Evolutionary conservation across 1,139 yeast genomes (phyloP).

Genomic region (Eremothecium coryli): DNA sequence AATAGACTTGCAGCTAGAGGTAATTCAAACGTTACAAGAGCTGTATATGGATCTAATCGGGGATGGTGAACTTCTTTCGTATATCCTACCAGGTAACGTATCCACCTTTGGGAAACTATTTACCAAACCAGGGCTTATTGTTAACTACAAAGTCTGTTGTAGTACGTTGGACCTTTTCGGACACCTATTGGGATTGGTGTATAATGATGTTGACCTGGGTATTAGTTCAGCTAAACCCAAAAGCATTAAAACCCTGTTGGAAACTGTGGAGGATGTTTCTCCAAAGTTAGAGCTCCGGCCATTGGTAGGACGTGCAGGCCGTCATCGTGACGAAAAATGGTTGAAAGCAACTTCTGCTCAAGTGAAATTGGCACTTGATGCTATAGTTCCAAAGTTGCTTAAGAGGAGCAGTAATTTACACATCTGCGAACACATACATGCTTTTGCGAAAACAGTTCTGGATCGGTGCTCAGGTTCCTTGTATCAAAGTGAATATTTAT

Average conservation of each 20-base stretch:
- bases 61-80: conserved; percentile 46
- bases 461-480: conserved; percentile 12
- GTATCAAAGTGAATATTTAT: conserved; percentile 13
- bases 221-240: conserved; percentile 1
- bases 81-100: conserved; percentile 48
- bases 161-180: conserved; percentile 31
- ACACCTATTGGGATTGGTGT: conserved; percentile 31
- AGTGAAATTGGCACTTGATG: conserved; percentile 33
- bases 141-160: conserved; percentile 36
- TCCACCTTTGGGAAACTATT: conserved; percentile 41
- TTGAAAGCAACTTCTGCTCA: conserved; percentile 54
- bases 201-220: conserved; percentile 36
- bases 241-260: neutral
- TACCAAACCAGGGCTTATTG: conserved; percentile 31
- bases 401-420: conserved; percentile 16
- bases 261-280: neutral
- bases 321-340: conserved; percentile 52
- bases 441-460: conserved; percentile 29
- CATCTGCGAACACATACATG: conserved; percentile 17
- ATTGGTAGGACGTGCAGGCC: conserved; percentile 4
- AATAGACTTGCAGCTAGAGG: conserved; percentile 31
- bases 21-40: conserved; percentile 32
- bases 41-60: conserved; percentile 26
- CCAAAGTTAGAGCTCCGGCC: too few relatives aligned
- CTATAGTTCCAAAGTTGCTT: conserved; percentile 34